Conservation (phyloP, 306 rosid species). For the Ochetophila trinervis region DNA sequence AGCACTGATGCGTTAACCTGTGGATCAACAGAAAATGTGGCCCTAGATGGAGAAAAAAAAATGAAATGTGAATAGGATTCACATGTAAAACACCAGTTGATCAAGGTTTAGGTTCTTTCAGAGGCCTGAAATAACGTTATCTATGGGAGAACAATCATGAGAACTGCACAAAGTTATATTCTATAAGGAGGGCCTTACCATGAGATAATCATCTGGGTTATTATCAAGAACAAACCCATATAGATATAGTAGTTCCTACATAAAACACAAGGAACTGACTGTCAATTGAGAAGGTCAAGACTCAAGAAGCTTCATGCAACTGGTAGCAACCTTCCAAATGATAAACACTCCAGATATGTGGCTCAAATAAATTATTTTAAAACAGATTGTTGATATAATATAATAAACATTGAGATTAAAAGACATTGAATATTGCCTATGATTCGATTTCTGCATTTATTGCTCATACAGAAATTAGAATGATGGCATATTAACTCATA, state of each 20-base stretch:
- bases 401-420: too few relatives aligned
- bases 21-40: neutral
- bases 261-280: conserved; percentile 25
- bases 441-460: too few relatives aligned
- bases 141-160: neutral
- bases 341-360: neutral
- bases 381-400: too few relatives aligned
- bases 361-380: too few relatives aligned
- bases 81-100: neutral
- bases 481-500: neutral
- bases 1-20: neutral
- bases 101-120: neutral
- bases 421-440: too few relatives aligned
- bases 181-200: conserved; percentile 54
- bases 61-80: neutral
- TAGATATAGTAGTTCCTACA: conserved; percentile 91
- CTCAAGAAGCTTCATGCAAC: neutral
- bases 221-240: conserved; percentile 78
- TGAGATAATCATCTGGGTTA: conserved; percentile 91
- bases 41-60: conserved; percentile 4
- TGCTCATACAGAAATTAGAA: too few relatives aligned
- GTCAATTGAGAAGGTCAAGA: conserved; percentile 15
- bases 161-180: conserved; percentile 13
- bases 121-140: conserved; percentile 11
- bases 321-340: neutral